Conservation (phyloP, 2,329 filamentous ascomycete genomes). For the Apiospora kogelbergensis region DNA sequence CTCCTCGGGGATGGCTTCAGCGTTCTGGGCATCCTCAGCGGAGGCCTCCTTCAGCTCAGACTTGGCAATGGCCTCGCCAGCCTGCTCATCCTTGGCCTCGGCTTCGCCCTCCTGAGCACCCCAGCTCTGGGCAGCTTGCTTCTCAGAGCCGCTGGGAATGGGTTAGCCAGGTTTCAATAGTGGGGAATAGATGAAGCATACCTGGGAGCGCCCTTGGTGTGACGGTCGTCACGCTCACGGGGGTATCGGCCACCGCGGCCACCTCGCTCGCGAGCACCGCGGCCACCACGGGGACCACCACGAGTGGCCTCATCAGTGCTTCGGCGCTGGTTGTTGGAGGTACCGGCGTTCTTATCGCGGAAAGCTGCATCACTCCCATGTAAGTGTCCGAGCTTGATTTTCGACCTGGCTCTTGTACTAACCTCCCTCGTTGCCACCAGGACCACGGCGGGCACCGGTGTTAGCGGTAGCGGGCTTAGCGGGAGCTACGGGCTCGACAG, state of each 20-base stretch:
- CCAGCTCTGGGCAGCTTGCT: conserved; percentile 89
- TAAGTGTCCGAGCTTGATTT: conserved; percentile 1
- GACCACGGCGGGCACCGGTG: conserved; percentile 52
- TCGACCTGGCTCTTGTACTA: conserved; percentile 41
- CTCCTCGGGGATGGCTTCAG: conserved; percentile 51
- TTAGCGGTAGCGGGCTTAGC: conserved; percentile 39
- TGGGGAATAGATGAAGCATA: conserved; percentile 31
- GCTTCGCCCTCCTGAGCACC: conserved; percentile 78
- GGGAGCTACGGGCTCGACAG: conserved; percentile 74
- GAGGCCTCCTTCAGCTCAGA: conserved; percentile 74
- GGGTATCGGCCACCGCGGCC: conserved; percentile 54
- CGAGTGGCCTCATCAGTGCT: conserved; percentile 67
- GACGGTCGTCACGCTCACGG: conserved; percentile 57
- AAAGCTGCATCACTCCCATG: conserved; percentile 60
- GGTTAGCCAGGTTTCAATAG: not conserved
- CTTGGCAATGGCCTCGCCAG: conserved; percentile 85
- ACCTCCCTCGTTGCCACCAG: conserved; percentile 85
- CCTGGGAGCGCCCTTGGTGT: conserved; percentile 48
- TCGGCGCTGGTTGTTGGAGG: conserved; percentile 79
- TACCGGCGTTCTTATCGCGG: conserved; percentile 83
- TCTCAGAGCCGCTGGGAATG: conserved; percentile 68
- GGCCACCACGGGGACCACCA: conserved; percentile 58
- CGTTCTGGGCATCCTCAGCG: conserved; percentile 44
- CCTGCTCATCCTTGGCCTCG: conserved; percentile 89
- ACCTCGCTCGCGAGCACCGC: conserved; percentile 62